Percentiles rank a stretch among this genome's conserved stretches.
Evolutionary conservation across 306 rosid genomes (phyloP).

Genomic region (Inga oerstediana): DNA sequence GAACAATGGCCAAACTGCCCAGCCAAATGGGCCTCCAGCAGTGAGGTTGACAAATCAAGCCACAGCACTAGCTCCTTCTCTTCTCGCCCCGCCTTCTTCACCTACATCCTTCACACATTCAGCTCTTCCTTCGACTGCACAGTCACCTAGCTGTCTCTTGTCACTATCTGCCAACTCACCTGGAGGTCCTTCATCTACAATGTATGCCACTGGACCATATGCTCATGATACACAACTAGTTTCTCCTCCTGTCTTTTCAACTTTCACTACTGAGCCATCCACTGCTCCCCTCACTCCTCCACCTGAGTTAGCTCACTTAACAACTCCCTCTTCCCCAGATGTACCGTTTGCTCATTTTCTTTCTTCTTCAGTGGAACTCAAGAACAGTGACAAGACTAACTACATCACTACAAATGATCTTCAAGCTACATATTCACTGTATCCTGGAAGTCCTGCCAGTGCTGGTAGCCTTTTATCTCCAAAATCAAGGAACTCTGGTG

Average conservation of each 20-base stretch:
- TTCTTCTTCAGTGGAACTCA: slow-evolving; percentile 77
- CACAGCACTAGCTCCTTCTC: slow-evolving; percentile 81
- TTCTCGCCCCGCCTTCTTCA: slow-evolving; percentile 96
- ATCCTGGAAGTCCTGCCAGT: slow-evolving; percentile 94
- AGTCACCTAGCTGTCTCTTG: slow-evolving; percentile 84
- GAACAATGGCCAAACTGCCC: slow-evolving; percentile 65
- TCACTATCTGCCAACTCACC: slow-evolving; percentile 93
- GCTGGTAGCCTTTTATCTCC: slow-evolving; percentile 80
- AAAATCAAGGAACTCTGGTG: slow-evolving; percentile 75
- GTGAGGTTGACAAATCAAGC: slow-evolving; percentile 72
- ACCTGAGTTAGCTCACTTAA: slow-evolving; percentile 95
- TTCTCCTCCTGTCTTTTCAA: slow-evolving; percentile 97
- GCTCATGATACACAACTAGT: slow-evolving; percentile 93
- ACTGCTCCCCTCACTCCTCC: slow-evolving; percentile 99
- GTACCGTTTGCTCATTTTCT: slow-evolving; percentile 97
- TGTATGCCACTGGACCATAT: slow-evolving; percentile 96
- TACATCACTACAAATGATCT: slow-evolving; percentile 84
- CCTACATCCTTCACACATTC: slow-evolving; percentile 96
- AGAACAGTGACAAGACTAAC: slow-evolving; percentile 55
- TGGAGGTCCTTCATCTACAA: slow-evolving; percentile 92
- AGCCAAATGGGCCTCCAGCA: slow-evolving; percentile 84
- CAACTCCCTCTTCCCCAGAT: slow-evolving; percentile 99
- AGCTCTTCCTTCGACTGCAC: slow-evolving; percentile 93
- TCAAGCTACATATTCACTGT: slow-evolving; percentile 83
- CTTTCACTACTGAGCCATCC: slow-evolving; percentile 97